Base-by-base conservation (phyloP, 345 rosid species). In the Bruguiera sexangula region DNA sequence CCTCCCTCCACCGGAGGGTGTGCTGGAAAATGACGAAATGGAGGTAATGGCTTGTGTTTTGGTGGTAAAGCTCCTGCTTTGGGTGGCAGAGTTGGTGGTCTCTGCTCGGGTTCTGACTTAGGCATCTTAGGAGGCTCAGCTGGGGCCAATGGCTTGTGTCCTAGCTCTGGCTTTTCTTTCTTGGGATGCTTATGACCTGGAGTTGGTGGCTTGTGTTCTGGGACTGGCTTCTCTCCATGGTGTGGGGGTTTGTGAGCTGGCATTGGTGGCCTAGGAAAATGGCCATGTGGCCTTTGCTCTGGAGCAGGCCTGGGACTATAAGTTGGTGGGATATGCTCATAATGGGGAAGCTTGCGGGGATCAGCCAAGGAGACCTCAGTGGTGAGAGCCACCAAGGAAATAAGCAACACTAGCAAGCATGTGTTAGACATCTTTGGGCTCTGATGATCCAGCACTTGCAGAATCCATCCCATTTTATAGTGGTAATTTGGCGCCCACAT, bases 371-470 rank as follows among this genome's bases (percentile, higher is more conserved):
- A 68, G 34, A 68, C 65, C 5, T 43, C 50, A 55, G 72, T 55
- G 66, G 69, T 63, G 20, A 74, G 65, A 63, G 67, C 67, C 31
- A 65, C 67, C 30, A 48, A 34, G 60, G 56, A 66, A 27, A 65
- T 70, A 30, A 69, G 36, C 63, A 75, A 65, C 51, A 61, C 52
- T 37, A 70, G 29, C 32, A 70, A 64, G 36, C 48, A 66, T 62
- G 53, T 62, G 36, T 36, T 63, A 66, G 71, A 66, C 79, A 62
- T 70, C 26, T 61, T 75, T 60, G 16, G 19, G 5, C 32, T 57
- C 62, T 66, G 70, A 39, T 69, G 70, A 58, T 75, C 24, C 26
- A 22, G 11, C 60, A 50, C 18, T 69, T 27, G 78, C 52, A 66
- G 39, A 50, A 11, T 27, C 26, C 15, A 26, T 29, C 22, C 50